Percentiles rank a stretch among this genome's conserved stretches.
Conservation (phyloP, 2,329 filamentous ascomycete genomes). For the Pseudogymnoascus sp. region DNA sequence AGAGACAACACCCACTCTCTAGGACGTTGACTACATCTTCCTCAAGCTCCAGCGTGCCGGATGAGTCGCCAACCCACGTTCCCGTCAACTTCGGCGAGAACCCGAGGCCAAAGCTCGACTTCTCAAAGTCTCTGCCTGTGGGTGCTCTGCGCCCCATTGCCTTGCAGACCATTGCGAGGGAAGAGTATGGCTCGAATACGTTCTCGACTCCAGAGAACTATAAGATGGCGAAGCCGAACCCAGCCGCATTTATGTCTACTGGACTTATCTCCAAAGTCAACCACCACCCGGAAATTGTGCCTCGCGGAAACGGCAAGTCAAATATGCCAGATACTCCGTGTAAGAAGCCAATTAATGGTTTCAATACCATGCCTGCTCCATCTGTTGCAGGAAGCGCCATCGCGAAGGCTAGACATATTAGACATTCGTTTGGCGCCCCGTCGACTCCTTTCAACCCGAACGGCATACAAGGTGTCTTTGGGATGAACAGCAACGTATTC, state of each 20-base stretch:
- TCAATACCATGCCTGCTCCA: slow-evolving; percentile 55
- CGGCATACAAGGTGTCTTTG: slow-evolving; percentile 41
- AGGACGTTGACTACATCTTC: slow-evolving; percentile 81
- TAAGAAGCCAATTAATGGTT: slow-evolving; percentile 69
- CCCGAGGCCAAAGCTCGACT: slow-evolving; percentile 45
- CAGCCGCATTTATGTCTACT: slow-evolving; percentile 86
- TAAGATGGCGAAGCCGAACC: slow-evolving; percentile 67
- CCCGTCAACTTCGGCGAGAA: slow-evolving; percentile 47
- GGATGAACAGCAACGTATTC: slow-evolving; percentile 52
- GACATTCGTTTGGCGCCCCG: slow-evolving; percentile 69
- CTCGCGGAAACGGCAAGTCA: slow-evolving; percentile 46
- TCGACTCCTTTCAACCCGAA: slow-evolving; percentile 71
- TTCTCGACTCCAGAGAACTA: slow-evolving; percentile 71
- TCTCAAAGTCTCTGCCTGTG: slow-evolving; percentile 69
- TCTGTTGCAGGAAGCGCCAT: slow-evolving; percentile 50
- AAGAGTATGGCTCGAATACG: slow-evolving; percentile 36
- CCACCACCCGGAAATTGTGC: slow-evolving; percentile 62
- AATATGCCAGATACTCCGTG: slow-evolving; percentile 91
- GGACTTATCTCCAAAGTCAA: slow-evolving; percentile 93
- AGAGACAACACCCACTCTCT: slow-evolving; percentile 70
- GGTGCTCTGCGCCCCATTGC: slow-evolving; percentile 47
- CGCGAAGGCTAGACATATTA: slow-evolving; percentile 52
- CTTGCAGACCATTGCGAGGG: slow-evolving; percentile 33
- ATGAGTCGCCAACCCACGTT: slow-evolving; percentile 62
- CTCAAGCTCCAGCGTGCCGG: slow-evolving; percentile 67